phyloP scores from a whole-genome alignment of 768 basidiomycete species.

The Suillus clintonianus region DNA sequence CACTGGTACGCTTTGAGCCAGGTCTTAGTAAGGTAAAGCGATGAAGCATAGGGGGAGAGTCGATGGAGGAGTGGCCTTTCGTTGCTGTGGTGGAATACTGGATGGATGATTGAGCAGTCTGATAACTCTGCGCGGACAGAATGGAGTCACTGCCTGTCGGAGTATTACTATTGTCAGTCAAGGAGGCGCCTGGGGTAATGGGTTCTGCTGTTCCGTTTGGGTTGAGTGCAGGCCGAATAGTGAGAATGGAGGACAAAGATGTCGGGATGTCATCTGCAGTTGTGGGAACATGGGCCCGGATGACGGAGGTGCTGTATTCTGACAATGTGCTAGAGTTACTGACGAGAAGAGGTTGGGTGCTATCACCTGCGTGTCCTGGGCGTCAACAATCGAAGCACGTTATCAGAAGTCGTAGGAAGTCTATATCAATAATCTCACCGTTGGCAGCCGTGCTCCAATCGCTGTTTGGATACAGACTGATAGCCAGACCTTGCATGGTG shows the following conservation, averaged over 20 bases:
- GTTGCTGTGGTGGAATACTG: constrained; percentile 66
- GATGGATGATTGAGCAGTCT: constrained; percentile 55
- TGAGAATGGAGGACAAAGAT: constrained; percentile 72
- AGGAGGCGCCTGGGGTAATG: constrained; percentile 39
- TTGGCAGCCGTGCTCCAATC: constrained; percentile 46
- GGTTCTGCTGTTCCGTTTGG: constrained; percentile 47
- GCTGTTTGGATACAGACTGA: constrained; percentile 49
- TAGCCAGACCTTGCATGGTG: constrained; percentile 54
- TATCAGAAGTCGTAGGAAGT: constrained; percentile 12
- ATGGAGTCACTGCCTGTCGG: constrained; percentile 47
- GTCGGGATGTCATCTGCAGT: constrained; percentile 44
- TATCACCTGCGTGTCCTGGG: constrained; percentile 41
- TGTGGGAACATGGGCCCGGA: constrained; percentile 50
- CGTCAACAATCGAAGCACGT: constrained; percentile 4
- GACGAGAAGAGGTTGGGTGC: constrained; percentile 57
- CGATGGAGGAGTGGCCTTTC: constrained; percentile 73
- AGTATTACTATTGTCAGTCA: constrained; percentile 33
- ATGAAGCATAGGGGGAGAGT: constrained; percentile 63
- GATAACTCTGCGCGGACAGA: constrained; percentile 62
- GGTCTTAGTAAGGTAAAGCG: constrained; percentile 88
- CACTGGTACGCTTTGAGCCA: constrained; percentile 56
- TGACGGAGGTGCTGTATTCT: constrained; percentile 71
- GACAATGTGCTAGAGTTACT: constrained; percentile 46
- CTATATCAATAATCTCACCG: constrained; percentile 17
- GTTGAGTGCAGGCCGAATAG: constrained; percentile 58